These are phyloP conservation scores for Verbascum thapsus DNA, from an alignment of 257 asterid species.

Conservation along the genomic window DNA sequence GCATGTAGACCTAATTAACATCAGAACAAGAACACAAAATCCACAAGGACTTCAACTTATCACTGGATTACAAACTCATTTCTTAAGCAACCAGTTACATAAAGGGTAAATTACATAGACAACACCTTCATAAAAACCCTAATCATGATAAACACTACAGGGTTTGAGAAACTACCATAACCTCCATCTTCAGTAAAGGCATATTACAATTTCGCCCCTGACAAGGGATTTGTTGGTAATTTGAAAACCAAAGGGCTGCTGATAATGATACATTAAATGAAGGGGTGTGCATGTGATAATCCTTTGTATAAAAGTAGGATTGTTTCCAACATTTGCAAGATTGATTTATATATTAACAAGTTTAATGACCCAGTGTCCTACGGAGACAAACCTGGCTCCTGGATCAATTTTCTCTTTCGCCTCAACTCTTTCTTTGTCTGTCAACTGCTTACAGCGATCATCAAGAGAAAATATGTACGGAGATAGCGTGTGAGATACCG, in stretches of 20 bases:
- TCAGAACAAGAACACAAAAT: constrained; percentile 43
- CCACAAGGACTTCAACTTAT: constrained; percentile 28
- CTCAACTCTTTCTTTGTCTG: constrained; percentile 51
- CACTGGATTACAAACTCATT: constrained; percentile 22
- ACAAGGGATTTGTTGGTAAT: no score
- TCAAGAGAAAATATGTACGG: constrained; percentile 90
- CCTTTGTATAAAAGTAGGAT: constrained; percentile 1
- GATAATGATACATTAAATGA: no score
- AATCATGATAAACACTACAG: no score
- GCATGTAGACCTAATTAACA: constrained; percentile 46
- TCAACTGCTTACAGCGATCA: constrained; percentile 81
- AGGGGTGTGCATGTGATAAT: no score
- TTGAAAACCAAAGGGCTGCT: no score
- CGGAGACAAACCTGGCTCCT: constrained; percentile 71
- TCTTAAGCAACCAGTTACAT: background rate
- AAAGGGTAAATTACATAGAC: no score
- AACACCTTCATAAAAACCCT: no score
- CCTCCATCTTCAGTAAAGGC: no score
- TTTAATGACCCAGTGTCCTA: constrained; percentile 2
- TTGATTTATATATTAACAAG: background rate
- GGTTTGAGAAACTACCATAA: no score
- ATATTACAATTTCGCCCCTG: no score
- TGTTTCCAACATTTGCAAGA: constrained; percentile 20
- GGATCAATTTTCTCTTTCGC: constrained; percentile 81
- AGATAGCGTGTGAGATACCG: constrained; percentile 80